A percentile compares a stretch with the other conserved stretches of the same genome.
phyloP scores from a whole-genome alignment of 176 grass and related monocot species.

The Eragrostis nindensis region DNA sequence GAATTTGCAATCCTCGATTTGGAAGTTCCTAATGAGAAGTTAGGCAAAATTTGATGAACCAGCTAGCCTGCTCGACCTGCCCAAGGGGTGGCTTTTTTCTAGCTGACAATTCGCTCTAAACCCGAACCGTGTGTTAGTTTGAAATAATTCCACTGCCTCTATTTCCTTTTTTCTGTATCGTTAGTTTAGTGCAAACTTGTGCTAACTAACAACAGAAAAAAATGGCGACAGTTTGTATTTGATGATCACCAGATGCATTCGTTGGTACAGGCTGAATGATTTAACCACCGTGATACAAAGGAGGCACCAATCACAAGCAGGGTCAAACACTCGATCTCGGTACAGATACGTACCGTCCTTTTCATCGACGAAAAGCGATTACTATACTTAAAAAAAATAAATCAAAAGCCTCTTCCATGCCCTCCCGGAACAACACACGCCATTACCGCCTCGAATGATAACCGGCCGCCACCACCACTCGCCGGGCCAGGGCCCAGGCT shows the following conservation, averaged over 20 bases:
- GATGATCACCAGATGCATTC: neutral
- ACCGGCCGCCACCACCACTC: neutral
- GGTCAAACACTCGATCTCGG: neutral
- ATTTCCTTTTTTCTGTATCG: neutral
- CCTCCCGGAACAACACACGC: conserved; percentile 12
- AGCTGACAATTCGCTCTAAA: neutral
- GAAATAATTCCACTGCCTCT: too few relatives aligned
- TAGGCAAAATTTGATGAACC: too few relatives aligned
- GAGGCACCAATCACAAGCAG: neutral
- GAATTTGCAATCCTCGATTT: neutral
- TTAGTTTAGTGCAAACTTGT: neutral
- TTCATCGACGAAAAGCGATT: neutral
- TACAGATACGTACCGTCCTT: conserved; percentile 9
- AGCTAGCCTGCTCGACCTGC: neutral
- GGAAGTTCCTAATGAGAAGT: neutral
- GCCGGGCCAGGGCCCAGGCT: conserved; percentile 3
- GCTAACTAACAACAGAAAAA: too few relatives aligned
- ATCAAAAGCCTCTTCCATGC: neutral
- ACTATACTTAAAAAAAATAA: neutral
- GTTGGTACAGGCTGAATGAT: neutral
- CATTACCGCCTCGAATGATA: neutral
- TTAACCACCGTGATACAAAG: neutral
- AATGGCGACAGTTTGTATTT: neutral
- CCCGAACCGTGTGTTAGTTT: too few relatives aligned
- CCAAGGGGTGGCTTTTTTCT: neutral